phyloP scores from a whole-genome alignment of 331 rosid species.

The Arachis monticola region DNA sequence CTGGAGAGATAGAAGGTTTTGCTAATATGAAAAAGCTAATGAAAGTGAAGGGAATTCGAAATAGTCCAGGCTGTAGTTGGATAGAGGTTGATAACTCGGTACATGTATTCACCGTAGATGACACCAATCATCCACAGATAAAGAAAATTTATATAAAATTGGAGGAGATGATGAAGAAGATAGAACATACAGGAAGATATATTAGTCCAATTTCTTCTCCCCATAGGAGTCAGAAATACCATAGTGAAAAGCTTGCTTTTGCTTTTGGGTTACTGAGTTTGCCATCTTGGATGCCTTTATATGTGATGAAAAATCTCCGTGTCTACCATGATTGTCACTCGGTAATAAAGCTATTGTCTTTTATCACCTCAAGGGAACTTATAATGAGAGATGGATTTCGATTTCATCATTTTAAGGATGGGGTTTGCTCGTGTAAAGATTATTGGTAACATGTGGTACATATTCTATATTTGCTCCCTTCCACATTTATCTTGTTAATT shows the following conservation, averaged over 20 bases:
- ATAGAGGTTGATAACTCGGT: constrained; percentile 73
- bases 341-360: constrained; percentile 62
- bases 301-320: constrained; percentile 70
- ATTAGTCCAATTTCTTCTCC: constrained; percentile 29
- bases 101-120: constrained; percentile 80
- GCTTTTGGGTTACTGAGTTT: constrained; percentile 67
- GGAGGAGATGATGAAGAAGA: constrained; percentile 57
- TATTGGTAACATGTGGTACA: constrained; percentile 55
- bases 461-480: background rate
- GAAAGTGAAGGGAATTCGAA: constrained; percentile 69
- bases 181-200: constrained; percentile 62
- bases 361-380: constrained; percentile 63
- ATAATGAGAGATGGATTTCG: constrained; percentile 64
- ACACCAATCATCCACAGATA: constrained; percentile 67
- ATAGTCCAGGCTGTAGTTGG: constrained; percentile 88
- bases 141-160: constrained; percentile 59
- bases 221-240: constrained; percentile 51
- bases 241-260: constrained; percentile 75
- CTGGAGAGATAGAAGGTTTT: constrained; percentile 68
- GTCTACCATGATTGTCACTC: constrained; percentile 68
- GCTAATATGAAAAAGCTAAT: constrained; percentile 70
- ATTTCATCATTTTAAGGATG: constrained; percentile 72
- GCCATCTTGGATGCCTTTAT: constrained; percentile 70
- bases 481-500: constrained; percentile 1
- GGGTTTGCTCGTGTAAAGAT: constrained; percentile 69